Evolutionary conservation across 202 grass and related monocot genomes (phyloP).

Genomic region (Schoenoplectus triqueter): DNA sequence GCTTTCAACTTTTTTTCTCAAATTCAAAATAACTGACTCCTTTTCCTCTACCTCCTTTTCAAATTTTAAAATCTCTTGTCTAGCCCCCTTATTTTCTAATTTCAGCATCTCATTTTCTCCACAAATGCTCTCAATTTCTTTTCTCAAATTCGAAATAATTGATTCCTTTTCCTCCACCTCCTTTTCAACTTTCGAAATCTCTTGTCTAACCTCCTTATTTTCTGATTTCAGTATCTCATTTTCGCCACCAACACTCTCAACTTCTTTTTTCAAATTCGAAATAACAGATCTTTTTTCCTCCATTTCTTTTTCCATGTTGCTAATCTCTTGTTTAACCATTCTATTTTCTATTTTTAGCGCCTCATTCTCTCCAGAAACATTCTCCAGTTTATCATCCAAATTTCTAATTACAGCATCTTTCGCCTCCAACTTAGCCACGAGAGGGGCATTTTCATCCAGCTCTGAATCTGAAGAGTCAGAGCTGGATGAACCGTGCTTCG

Average conservation of each 20-base stretch:
- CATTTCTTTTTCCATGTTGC: conserved; percentile 36
- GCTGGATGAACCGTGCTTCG: conserved; percentile 55
- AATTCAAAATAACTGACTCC: conserved; percentile 30
- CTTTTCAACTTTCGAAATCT: conserved; percentile 16
- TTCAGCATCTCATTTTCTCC: conserved; percentile 57
- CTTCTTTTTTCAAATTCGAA: conserved; percentile 34
- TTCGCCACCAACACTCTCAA: conserved; percentile 29
- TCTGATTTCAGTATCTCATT: conserved; percentile 38
- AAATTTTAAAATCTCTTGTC: conserved; percentile 23
- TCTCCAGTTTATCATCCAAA: conserved; percentile 37
- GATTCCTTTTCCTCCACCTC: conserved; percentile 28
- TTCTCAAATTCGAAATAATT: conserved; percentile 31
- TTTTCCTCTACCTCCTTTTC: conserved; percentile 28
- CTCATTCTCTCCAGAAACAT: conserved; percentile 37
- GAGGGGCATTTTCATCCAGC: conserved; percentile 25
- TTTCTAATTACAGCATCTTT: conserved; percentile 37
- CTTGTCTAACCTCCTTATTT: conserved; percentile 19
- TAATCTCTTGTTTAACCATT: conserved; percentile 29
- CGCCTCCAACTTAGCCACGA: conserved; percentile 42
- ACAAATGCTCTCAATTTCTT: conserved; percentile 39
- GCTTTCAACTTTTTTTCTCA: conserved; percentile 40
- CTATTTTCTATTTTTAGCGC: conserved; percentile 38
- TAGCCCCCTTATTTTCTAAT: conserved; percentile 34
- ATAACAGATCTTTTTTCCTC: conserved; percentile 31
- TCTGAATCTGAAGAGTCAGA: conserved; percentile 82